phyloP scores from a whole-genome alignment of 768 basidiomycete genomes.

The Paxillus rubicundulus region DNA sequence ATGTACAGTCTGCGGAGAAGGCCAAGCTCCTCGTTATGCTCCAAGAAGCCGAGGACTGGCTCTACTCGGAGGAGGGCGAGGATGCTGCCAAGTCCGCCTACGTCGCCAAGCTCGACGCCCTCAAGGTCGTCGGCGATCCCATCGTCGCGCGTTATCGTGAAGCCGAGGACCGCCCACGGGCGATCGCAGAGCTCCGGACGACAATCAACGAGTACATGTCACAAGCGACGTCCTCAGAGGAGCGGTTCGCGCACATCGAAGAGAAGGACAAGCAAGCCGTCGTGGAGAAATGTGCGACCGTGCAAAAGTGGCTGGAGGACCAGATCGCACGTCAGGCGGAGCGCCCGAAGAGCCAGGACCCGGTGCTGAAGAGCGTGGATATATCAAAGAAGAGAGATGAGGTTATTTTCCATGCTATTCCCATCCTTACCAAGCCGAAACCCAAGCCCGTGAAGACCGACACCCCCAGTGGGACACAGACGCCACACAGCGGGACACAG shows the following conservation, averaged over 20 bases:
- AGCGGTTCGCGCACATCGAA: constrained; percentile 86
- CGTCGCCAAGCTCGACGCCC: constrained; percentile 72
- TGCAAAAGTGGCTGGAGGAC: constrained; percentile 97
- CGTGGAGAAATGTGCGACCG: constrained; percentile 85
- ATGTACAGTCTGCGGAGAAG: constrained; percentile 76
- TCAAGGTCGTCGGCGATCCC: constrained; percentile 86
- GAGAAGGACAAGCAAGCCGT: constrained; percentile 83
- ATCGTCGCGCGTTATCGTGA: constrained; percentile 83
- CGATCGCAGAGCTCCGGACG: constrained; percentile 77
- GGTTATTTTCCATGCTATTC: constrained; percentile 82
- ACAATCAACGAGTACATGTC: constrained; percentile 82
- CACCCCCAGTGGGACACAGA: constrained; percentile 54
- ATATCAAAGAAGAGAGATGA: constrained; percentile 92
- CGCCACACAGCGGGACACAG: constrained; percentile 67
- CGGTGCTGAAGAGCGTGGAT: constrained; percentile 77
- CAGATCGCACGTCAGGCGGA: constrained; percentile 84
- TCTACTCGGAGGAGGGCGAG: constrained; percentile 95
- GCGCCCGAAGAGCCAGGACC: constrained; percentile 84
- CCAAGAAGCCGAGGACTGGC: constrained; percentile 88
- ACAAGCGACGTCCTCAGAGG: constrained; percentile 80
- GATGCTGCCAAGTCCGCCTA: constrained; percentile 97
- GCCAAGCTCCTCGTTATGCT: constrained; percentile 66
- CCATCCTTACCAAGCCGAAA: constrained; percentile 90
- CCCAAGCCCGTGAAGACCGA: constrained; percentile 75
- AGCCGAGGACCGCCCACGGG: constrained; percentile 71